Conservation (phyloP, 1,139 yeast genomes). For the Nakaseomyces delphensis region DNA sequence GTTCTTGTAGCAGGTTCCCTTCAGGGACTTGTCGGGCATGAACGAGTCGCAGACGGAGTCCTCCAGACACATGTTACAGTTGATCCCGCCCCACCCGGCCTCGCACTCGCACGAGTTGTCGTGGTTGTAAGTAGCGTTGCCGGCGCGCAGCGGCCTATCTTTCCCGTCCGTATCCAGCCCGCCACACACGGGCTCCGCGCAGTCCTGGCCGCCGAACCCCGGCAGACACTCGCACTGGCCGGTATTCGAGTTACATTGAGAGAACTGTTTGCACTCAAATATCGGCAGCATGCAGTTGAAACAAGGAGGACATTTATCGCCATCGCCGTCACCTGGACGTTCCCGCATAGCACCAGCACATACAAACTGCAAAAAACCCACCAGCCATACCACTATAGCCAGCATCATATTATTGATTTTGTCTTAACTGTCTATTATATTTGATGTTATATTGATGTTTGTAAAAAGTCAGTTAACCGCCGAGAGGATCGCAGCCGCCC, state of each 20-base stretch:
- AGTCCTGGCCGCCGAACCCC: constrained; percentile 92
- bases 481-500: no score
- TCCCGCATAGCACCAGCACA: no score
- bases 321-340: constrained; percentile 5
- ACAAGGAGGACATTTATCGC: constrained; percentile 63
- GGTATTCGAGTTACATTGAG: constrained; percentile 73
- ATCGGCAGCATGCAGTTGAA: constrained; percentile 92
- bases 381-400: background rate
- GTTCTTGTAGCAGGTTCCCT: constrained; percentile 84
- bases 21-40: constrained; percentile 69
- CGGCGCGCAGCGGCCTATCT: constrained; percentile 52
- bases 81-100: constrained; percentile 88
- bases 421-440: no score
- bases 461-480: no score
- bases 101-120: constrained; percentile 52
- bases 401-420: no score
- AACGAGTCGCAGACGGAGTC: constrained; percentile 76
- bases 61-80: constrained; percentile 71
- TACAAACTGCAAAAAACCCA: no score
- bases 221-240: constrained; percentile 89
- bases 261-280: constrained; percentile 83
- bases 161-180: constrained; percentile 54
- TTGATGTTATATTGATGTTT: no score
- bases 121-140: constrained; percentile 31
- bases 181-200: constrained; percentile 86